These are phyloP conservation scores for Urostyla sp. DNA, from an alignment of 73 alveolate species.

Conservation along the genomic window DNA sequence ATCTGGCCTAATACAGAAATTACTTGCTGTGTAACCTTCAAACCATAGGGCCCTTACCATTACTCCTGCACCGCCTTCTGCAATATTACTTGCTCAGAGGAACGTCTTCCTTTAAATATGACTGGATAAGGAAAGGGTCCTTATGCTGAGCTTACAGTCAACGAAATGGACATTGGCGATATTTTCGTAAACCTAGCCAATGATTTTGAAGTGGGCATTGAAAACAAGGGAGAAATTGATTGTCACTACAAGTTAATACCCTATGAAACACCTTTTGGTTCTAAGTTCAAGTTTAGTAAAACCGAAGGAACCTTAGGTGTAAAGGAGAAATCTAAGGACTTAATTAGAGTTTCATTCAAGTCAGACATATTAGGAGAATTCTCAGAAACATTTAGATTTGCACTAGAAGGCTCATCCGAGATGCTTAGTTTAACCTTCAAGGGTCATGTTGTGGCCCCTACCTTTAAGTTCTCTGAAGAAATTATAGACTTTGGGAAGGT, in stretches of 20 bases:
- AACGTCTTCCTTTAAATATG: slow-evolving; percentile 97
- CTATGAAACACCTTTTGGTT: slow-evolving; percentile 88
- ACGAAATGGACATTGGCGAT: slow-evolving; percentile 96
- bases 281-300: slow-evolving; percentile 80
- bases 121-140: slow-evolving; percentile 99
- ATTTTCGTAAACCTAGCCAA: slow-evolving; percentile 90
- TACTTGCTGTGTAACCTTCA: slow-evolving; percentile 96
- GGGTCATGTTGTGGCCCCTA: slow-evolving; percentile 99
- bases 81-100: slow-evolving; percentile 97
- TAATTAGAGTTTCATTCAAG: slow-evolving; percentile 86
- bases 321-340: slow-evolving; percentile 86
- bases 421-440: slow-evolving; percentile 91
- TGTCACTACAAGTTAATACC: slow-evolving; percentile 81
- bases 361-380: slow-evolving; percentile 99
- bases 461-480: slow-evolving; percentile 98
- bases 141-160: slow-evolving; percentile 89
- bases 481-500: slow-evolving; percentile 98
- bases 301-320: slow-evolving; percentile 90
- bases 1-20: slow-evolving; percentile 99
- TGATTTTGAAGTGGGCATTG: slow-evolving; percentile 82
- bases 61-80: slow-evolving; percentile 96
- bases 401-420: slow-evolving; percentile 96
- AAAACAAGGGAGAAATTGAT: slow-evolving; percentile 85
- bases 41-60: slow-evolving; percentile 97
- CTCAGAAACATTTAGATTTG: slow-evolving; percentile 97